Conservation (phyloP, 2,329 filamentous ascomycete genomes). For the Claviceps citrina region DNA sequence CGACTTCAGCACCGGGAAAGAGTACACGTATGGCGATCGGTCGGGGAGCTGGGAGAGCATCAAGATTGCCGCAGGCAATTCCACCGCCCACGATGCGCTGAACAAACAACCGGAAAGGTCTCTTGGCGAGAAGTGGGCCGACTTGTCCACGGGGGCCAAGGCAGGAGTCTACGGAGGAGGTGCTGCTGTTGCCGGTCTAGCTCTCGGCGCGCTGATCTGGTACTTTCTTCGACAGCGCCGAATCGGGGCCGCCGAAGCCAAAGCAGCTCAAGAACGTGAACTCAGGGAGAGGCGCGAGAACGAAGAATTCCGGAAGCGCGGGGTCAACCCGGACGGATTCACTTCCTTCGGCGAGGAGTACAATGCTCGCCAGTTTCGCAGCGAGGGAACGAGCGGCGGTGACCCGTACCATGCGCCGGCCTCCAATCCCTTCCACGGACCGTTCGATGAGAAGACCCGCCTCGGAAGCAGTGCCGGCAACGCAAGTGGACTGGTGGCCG, state of each 20-base stretch:
- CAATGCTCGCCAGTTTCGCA: constrained; percentile 7
- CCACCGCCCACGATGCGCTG: constrained; percentile 34
- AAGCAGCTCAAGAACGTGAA: constrained; percentile 26
- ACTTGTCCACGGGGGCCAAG: constrained; percentile 34
- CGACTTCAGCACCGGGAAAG: constrained; percentile 46
- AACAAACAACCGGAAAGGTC: constrained; percentile 25
- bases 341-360: constrained; percentile 13
- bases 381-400: constrained; percentile 5
- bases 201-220: constrained; percentile 28
- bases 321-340: constrained; percentile 33
- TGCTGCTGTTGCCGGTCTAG: constrained; percentile 26
- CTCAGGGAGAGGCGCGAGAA: constrained; percentile 36
- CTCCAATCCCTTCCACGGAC: constrained; percentile 6
- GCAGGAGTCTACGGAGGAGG: constrained; percentile 35
- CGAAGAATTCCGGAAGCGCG: constrained; percentile 31
- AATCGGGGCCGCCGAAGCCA: constrained; percentile 35
- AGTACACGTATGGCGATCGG: constrained; percentile 49
- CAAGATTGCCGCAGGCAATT: constrained; percentile 39
- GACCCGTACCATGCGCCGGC: constrained; percentile 10
- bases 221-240: constrained; percentile 42
- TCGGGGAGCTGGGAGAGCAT: constrained; percentile 51
- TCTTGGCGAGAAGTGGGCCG: constrained; percentile 37
- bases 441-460: constrained; percentile 5
- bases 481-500: constrained; percentile 8
- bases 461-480: constrained; percentile 5